Evolutionary conservation across 441 rosid genomes (phyloP).

Genomic region (Viola pubescens): DNA sequence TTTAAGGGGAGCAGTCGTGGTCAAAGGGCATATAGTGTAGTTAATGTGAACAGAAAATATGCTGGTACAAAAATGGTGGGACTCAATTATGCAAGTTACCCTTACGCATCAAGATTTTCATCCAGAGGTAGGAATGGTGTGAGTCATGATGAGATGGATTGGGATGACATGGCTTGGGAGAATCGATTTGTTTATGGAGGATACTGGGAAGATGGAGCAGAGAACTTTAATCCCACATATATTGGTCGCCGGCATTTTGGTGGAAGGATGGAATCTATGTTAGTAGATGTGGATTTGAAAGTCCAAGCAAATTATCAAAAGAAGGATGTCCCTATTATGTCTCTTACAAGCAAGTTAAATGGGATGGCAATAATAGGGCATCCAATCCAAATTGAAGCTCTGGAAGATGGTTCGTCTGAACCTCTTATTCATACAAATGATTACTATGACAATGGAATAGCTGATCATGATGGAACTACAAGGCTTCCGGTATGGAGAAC

Average conservation of each 20-base stretch:
- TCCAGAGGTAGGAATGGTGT: conserved; percentile 33
- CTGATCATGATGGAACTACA: conserved; percentile 38
- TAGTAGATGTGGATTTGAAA: conserved; percentile 77
- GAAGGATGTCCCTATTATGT: conserved; percentile 74
- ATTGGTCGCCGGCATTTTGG: conserved; percentile 31
- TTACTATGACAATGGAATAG: conserved; percentile 34
- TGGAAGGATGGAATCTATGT: conserved; percentile 39
- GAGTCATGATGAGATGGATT: conserved; percentile 31
- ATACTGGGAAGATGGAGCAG: conserved; percentile 33
- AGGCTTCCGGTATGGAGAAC: conserved; percentile 84
- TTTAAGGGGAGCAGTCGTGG: conserved; percentile 27
- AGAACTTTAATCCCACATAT: conserved; percentile 34
- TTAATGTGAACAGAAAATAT: conserved; percentile 37
- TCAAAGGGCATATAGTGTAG: conserved; percentile 31
- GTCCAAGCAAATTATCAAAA: conserved; percentile 75
- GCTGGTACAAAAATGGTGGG: conserved; percentile 32
- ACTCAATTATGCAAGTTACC: conserved; percentile 31
- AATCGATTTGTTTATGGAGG: conserved; percentile 30
- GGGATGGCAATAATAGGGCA: conserved; percentile 93
- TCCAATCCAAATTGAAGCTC: conserved; percentile 60
- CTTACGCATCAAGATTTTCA: conserved; percentile 31
- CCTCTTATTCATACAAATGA: conserved; percentile 34
- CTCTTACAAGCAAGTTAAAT: conserved; percentile 69
- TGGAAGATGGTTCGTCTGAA: conserved; percentile 69
- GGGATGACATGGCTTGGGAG: conserved; percentile 53